phyloP scores from a whole-genome alignment of 352 stramenopile genomes.

The Peronospora tabacina region DNA sequence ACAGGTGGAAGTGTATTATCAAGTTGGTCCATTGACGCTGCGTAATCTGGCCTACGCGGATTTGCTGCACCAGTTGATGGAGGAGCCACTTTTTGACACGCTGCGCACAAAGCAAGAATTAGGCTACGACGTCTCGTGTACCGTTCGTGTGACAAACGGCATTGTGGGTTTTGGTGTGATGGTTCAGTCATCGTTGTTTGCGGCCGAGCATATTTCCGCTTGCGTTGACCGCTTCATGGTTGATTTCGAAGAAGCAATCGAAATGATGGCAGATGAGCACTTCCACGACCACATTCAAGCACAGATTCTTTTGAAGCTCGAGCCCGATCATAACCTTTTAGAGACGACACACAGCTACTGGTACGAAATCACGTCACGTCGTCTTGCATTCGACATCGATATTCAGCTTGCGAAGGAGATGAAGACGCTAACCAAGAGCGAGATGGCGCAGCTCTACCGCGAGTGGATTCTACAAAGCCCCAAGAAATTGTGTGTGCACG shows the following conservation, averaged over 20 bases:
- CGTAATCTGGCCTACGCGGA: conserved; percentile 63
- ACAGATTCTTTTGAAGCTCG: conserved; percentile 71
- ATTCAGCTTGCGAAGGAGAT: conserved; percentile 61
- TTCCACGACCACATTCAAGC: conserved; percentile 78
- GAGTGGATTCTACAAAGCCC: conserved; percentile 55
- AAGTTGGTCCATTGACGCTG: conserved; percentile 68
- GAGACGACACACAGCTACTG: conserved; percentile 71
- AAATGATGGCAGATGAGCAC: conserved; percentile 52
- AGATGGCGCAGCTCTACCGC: conserved; percentile 53
- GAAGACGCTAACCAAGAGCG: conserved; percentile 54
- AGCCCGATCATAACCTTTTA: conserved; percentile 75
- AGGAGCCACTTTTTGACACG: conserved; percentile 83
- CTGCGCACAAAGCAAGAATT: conserved; percentile 86
- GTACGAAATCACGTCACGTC: conserved; percentile 70
- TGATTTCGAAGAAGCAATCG: conserved; percentile 72
- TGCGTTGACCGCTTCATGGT: conserved; percentile 69
- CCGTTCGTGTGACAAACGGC: conserved; percentile 67
- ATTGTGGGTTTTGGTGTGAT: conserved; percentile 79
- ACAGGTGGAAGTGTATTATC: conserved; percentile 82
- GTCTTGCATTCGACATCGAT: conserved; percentile 70
- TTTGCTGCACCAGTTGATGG: conserved; percentile 84
- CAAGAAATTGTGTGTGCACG: conserved; percentile 60
- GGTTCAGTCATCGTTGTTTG: conserved; percentile 76
- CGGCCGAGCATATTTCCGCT: conserved; percentile 47
- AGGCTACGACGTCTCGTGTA: conserved; percentile 87